Evolutionary conservation across 441 rosid species (phyloP).

Genomic region (Syzygium malaccense): DNA sequence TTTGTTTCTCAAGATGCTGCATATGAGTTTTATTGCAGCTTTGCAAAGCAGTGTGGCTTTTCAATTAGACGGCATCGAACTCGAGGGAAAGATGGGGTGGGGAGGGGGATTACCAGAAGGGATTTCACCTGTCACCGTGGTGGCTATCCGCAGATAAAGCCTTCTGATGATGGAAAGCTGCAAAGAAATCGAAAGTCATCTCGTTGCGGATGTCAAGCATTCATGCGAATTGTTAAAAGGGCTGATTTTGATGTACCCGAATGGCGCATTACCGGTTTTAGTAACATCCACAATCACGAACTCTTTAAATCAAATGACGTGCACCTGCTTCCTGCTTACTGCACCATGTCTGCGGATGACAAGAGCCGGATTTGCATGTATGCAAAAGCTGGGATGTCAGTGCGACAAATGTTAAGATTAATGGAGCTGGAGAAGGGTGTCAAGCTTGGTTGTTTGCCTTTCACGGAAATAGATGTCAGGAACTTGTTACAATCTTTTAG

Average conservation of each 20-base stretch:
- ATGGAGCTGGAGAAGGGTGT: slow-evolving; percentile 75
- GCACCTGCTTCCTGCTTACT: slow-evolving; percentile 37
- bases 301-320: slow-evolving; percentile 38
- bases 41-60: slow-evolving; percentile 59
- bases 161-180: slow-evolving; percentile 52
- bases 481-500: slow-evolving; percentile 53
- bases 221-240: slow-evolving; percentile 51
- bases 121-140: slow-evolving; percentile 72
- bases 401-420: slow-evolving; percentile 53
- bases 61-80: slow-evolving; percentile 60
- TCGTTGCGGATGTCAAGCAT: slow-evolving; percentile 58
- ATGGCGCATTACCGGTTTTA: slow-evolving; percentile 63
- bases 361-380: slow-evolving; percentile 54
- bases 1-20: slow-evolving; percentile 66
- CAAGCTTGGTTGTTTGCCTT: slow-evolving; percentile 59
- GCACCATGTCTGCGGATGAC: slow-evolving; percentile 44
- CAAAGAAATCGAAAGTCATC: slow-evolving; percentile 60
- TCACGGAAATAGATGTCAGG: slow-evolving; percentile 58
- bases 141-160: slow-evolving; percentile 52
- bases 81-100: slow-evolving; percentile 59
- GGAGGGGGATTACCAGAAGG: slow-evolving; percentile 59
- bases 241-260: slow-evolving; percentile 57
- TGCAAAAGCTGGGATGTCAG: slow-evolving; percentile 73
- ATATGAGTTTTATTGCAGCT: slow-evolving; percentile 62
- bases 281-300: slow-evolving; percentile 54